Base-by-base conservation (phyloP, 495 filamentous ascomycete species). In the Xylaria intraflava region DNA sequence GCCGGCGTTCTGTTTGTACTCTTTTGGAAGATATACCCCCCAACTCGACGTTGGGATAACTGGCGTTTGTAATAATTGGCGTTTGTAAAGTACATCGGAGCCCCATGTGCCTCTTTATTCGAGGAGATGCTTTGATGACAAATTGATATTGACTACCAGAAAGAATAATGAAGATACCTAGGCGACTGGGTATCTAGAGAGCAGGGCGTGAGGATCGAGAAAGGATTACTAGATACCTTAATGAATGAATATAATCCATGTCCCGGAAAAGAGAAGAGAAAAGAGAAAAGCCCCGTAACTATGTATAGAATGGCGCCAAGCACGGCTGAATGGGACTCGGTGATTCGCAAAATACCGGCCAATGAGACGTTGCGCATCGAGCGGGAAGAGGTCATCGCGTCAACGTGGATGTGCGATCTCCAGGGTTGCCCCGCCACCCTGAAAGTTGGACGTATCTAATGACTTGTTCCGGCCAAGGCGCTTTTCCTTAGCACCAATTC, bases 1-100 rank as follows among this genome's bases (percentile, higher is more conserved):
- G 4, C 7, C 31, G 22, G 29, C 29, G n/a, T 44, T 59, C 24
- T 38, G 14, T 40, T 22, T 49, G 22, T 46, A 23, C 17, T 40
- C 26, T 10, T 50, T 38, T 35, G 10, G n/a, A n/a, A 43, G n/a
- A 55, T 10, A 55, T 55, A 55, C 44, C 53, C 53, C 52, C 40
- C 19, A 49, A 43, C 38, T 47, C 11, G 22, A 39, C 24, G 39
- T 51, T 46, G n/a, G n/a, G 22, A 29, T 22, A 24, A 17, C 46
- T 19, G 14, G 24, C 38, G 38, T 44, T 46, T 26, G 43, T 43
- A 33, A 9, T n/a, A n/a, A 30, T 7, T 40, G 26, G 51, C 14
- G 11, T n/a, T 47, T 38, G 12, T 45, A 24, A 20, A 46, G 16
- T 8, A 22, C 20, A 23, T 10, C 23, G 38, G 5, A 19, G 38